These are phyloP conservation scores for Chlamydomonas eustigma DNA, from an alignment of 139 green algal species.

Conservation along the genomic window DNA sequence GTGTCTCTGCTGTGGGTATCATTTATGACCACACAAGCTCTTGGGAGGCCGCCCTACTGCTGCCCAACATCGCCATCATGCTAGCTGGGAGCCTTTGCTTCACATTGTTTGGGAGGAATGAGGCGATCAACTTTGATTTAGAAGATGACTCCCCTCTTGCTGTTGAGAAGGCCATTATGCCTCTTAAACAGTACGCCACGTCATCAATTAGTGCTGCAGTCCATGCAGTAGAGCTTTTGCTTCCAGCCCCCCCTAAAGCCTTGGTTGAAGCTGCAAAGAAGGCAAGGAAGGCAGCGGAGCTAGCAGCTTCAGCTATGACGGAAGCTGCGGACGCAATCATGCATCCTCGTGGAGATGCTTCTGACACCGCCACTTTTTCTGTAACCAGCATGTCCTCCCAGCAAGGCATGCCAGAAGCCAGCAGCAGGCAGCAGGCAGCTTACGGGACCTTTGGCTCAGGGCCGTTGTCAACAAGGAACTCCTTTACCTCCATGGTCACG, in stretches of 20 bases:
- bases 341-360: background rate
- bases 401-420: background rate
- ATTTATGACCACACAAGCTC: conserved; percentile 66
- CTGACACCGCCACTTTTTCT: background rate
- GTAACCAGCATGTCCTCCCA: background rate
- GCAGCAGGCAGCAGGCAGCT: too few relatives aligned
- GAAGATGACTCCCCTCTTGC: conserved; percentile 40
- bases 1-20: conserved; percentile 65
- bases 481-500: background rate
- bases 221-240: background rate
- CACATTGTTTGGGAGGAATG: conserved; percentile 32
- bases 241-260: background rate
- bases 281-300: background rate
- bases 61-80: conserved; percentile 67
- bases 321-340: background rate
- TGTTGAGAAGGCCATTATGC: conserved; percentile 7
- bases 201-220: too few relatives aligned
- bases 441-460: too few relatives aligned
- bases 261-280: background rate
- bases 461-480: background rate
- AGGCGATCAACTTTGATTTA: conserved; percentile 43
- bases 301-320: background rate
- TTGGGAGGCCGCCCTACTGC: conserved; percentile 80
- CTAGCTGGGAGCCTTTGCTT: conserved; percentile 51
- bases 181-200: background rate